Evolutionary conservation across 495 filamentous ascomycete species (phyloP), one percentile per base, ranked within the genome.

Genomic region (Penicillium silybi): DNA sequence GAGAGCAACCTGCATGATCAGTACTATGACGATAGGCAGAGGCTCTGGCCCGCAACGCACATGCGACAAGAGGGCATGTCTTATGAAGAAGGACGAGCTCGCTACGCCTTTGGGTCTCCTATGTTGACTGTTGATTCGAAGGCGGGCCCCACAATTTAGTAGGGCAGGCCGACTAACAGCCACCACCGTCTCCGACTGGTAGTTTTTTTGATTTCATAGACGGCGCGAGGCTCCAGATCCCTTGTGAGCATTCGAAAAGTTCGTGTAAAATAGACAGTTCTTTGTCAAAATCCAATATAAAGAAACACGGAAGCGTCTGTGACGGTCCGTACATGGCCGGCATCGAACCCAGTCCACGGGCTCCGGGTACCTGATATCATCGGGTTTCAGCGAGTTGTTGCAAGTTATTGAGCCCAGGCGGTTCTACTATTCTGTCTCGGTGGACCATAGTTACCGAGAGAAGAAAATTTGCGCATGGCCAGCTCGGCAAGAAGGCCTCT

Each of bases 41-140:
- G 71, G 34, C 52, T 69, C 4, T 77, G 68, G 69, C 72, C 72
- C 1, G 65, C 71, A 2, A 77, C 73, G 0, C 73, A 77, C 50
- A 64, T 73, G 64, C 63, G 71, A 0, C 63, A 71, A 48, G 59
- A 64, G 13, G 69, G 71, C 18, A 64, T 65, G 47, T 44, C 55
- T 2, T 77, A 75, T 44, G 68, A 68, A 13, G 66, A 70, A 45
- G 72, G 73, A 6, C 59, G 67, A 7, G 45, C 58, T 37, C 60
- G 70, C 20, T 75, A 74, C 52, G 72, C 65, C 9, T 74, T 64
- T 50, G 72, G 69, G 0, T 68, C 65, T 29, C 71, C 70, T 13
- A 74, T 73, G 70, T 53, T 76, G 8, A 73, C 67, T 7, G 65
- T 73, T 37, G 67, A 70, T 52, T 41, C 56, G 27, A 41, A 65